Evolutionary conservation across 208 protist species (phyloP).

Genomic region (Wallacemonas sp.): DNA sequence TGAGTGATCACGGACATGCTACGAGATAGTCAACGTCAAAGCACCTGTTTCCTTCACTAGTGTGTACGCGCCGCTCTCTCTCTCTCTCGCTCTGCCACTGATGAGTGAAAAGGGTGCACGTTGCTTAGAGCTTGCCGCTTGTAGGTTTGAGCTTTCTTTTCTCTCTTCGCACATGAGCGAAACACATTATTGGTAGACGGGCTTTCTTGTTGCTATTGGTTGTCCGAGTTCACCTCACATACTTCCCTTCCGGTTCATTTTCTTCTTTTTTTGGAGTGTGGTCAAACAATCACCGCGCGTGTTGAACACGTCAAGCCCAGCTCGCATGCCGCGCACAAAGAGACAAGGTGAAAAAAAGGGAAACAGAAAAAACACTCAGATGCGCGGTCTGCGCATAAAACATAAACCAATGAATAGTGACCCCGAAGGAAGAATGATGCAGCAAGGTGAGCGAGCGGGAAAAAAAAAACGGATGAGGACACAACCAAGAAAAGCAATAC

Average conservation of each 20-base stretch:
- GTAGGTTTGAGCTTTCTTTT: not conserved
- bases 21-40: not conserved
- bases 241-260: not conserved
- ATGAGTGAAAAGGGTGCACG: not conserved
- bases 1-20: conserved; percentile 6
- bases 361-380: not conserved
- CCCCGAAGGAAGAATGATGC: not conserved
- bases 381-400: not conserved
- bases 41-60: not conserved
- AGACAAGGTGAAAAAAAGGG: not conserved
- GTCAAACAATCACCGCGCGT: too few relatives aligned
- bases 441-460: not conserved
- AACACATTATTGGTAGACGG: conserved; percentile 8
- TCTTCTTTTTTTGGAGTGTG: not conserved
- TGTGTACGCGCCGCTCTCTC: not conserved
- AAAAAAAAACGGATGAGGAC: conserved; percentile 3
- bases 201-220: not conserved
- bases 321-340: too few relatives aligned
- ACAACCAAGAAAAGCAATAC: not conserved
- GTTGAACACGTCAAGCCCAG: too few relatives aligned
- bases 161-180: not conserved
- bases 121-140: too few relatives aligned
- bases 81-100: conserved; percentile 1
- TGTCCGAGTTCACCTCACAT: not conserved
- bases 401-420: not conserved